Evolutionary conservation across 345 rosid species (phyloP).

Genomic region (Eutrema yunnanense): DNA sequence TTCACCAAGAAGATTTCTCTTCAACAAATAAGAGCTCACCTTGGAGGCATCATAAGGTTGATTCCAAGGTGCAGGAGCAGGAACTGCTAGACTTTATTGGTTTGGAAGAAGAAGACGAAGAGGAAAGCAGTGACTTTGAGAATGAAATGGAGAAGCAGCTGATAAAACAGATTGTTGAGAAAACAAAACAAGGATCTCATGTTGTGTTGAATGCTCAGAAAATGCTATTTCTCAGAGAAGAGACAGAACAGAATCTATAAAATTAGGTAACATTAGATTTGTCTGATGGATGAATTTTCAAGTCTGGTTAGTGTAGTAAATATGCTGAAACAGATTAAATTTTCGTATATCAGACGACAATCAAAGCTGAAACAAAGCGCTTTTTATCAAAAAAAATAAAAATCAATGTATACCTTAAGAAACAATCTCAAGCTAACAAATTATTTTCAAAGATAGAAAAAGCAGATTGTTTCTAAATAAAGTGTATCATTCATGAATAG

Average conservation of each 20-base stretch:
- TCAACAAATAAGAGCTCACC: conserved; percentile 28
- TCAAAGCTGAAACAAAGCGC: background rate
- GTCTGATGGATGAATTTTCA: background rate
- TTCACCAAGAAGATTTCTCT: conserved; percentile 19
- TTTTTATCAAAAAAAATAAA: background rate
- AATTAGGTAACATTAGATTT: background rate
- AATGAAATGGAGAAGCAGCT: conserved; percentile 62
- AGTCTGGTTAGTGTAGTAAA: conserved; percentile 9
- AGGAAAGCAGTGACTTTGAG: conserved; percentile 44
- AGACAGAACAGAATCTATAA: conserved; percentile 17
- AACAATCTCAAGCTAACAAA: conserved; percentile 16
- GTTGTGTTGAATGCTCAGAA: conserved; percentile 64
- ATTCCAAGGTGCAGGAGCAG: conserved; percentile 14
- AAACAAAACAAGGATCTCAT: conserved; percentile 73
- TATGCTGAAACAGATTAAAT: background rate
- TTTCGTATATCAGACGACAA: background rate
- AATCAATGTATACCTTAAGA: background rate
- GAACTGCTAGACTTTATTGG: conserved; percentile 32
- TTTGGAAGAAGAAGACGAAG: conserved; percentile 29
- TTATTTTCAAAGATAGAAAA: conserved; percentile 19
- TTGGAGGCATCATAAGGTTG: conserved; percentile 12
- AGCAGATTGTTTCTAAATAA: background rate
- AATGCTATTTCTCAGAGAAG: conserved; percentile 45
- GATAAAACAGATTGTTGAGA: conserved; percentile 81
- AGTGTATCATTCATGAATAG: background rate